Evolutionary conservation across 108 stramenopile species (phyloP).

Genomic region (Phaeodactylum tricornutum): DNA sequence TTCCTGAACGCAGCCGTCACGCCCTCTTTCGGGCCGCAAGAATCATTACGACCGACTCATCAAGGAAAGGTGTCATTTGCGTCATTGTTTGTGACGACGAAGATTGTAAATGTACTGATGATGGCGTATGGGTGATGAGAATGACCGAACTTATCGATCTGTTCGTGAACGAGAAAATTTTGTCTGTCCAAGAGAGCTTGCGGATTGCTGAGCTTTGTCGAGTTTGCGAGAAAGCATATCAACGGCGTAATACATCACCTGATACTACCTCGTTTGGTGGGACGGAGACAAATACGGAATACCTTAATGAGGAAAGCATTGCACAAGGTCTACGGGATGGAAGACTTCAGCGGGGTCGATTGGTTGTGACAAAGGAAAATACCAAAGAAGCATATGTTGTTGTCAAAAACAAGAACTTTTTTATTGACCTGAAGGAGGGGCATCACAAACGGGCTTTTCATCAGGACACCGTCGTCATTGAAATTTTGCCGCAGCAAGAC

Average conservation of each 20-base stretch:
- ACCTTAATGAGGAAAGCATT: conserved; percentile 17
- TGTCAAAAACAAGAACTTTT: conserved; percentile 8
- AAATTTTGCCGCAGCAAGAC: conserved; percentile 21
- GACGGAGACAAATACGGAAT: conserved; percentile 2
- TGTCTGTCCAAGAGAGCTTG: neutral
- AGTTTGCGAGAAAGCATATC: conserved; percentile 25
- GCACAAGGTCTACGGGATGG: conserved; percentile 18
- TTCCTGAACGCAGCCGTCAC: conserved; percentile 24
- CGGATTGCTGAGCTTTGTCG: neutral
- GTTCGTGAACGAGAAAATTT: neutral
- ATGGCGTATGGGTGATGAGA: conserved; percentile 9
- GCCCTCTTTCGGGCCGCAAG: conserved; percentile 25
- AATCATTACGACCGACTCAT: conserved; percentile 3
- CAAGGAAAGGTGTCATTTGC: too few relatives aligned
- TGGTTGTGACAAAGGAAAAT: conserved; percentile 41
- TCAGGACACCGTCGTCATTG: conserved; percentile 34
- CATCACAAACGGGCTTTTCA: conserved; percentile 44
- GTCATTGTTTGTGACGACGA: neutral
- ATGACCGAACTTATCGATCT: conserved; percentile 9
- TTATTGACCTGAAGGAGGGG: conserved; percentile 23
- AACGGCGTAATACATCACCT: conserved; percentile 12
- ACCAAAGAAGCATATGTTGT: conserved; percentile 28
- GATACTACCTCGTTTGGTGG: neutral
- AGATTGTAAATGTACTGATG: conserved; percentile 12
- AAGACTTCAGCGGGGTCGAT: conserved; percentile 16